Percentiles rank a stretch among this genome's conserved stretches.
Conservation (phyloP, 345 rosid species). For the Litchi chinensis region DNA sequence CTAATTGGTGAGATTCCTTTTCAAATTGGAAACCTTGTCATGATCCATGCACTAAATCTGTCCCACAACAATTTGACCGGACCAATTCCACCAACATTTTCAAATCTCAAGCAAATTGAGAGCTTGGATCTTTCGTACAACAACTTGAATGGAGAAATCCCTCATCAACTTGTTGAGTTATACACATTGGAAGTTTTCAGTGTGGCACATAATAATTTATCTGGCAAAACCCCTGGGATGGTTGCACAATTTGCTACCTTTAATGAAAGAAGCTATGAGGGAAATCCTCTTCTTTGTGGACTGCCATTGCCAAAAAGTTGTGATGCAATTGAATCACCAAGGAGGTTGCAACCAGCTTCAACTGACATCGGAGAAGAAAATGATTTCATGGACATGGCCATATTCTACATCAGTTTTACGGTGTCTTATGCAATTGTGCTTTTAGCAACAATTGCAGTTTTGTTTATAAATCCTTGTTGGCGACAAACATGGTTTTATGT, state of each 20-base stretch:
- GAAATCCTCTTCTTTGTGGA: neutral
- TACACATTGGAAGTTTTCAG: no score
- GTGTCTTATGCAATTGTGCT: neutral
- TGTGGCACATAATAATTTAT: no score
- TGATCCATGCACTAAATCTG: neutral
- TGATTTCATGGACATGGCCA: slow-evolving; percentile 16
- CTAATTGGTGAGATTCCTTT: no score
- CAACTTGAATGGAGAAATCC: no score
- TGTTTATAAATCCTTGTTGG: slow-evolving; percentile 20
- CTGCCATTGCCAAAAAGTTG: neutral
- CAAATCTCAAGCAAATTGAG: slow-evolving; percentile 5
- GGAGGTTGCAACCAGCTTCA: neutral
- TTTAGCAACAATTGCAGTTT: neutral
- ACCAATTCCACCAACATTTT: slow-evolving; percentile 6
- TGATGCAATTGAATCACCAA: neutral
- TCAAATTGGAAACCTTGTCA: no score
- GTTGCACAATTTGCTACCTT: no score
- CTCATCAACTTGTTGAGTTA: no score
- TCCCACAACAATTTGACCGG: slow-evolving; percentile 12
- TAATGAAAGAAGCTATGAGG: no score
- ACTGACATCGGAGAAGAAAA: neutral
- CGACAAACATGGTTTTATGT: slow-evolving; percentile 15
- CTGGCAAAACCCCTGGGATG: no score
- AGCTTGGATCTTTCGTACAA: neutral
- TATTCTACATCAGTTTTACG: slow-evolving; percentile 1